Base-by-base conservation (phyloP, 2,329 filamentous ascomycete genomes). In the Acarospora socialis region DNA sequence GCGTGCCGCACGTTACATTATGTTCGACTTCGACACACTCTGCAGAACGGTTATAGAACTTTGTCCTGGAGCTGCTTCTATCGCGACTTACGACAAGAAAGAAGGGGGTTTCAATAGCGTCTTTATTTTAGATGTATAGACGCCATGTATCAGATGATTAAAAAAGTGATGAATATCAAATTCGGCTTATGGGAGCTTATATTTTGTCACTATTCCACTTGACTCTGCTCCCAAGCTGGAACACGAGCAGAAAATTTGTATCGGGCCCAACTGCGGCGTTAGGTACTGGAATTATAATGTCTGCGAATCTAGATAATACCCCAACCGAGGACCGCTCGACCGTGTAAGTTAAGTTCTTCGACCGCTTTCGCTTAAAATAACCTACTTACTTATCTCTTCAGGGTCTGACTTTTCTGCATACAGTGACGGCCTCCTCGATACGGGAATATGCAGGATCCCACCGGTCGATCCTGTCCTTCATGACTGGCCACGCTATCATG, bases 61-160 rank as follows among this genome's bases (percentile, higher is more conserved):
- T 21, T 56, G 49, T 38, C 53, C 53, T 22, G 50, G 46, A 23
- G 54, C 57, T 23, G 46, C 21, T 9, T 41, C 40, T 6, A 48
- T 64, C 23, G 36, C 35, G 32, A 44, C 34, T 10, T 61, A 45
- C 35, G 46, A 54, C 28, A 64, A 65, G 44, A 48, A 52, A 29
- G 60, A 65, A 47, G 57, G 60, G 4, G 51, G 54, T 2, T 63
- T 54, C 37, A 64, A 62, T 34, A 45, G 56, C 41, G 55, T 55
- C 16, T 62, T 65, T 30, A 48, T 61, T 21, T 55, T 64, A n/a
- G n/a, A n/a, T 42, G 36, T 30, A 35, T 46, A 15, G 33, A 41
- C 13, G 17, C 30, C 24, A 28, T 47, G 8, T 31, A 27, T 29
- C 27, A 30, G 28, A 37, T 23, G 7, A 22, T 42, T 20, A 32